Base-by-base conservation (phyloP, 1,284 basidiomycete genomes). In the Spongiforma sp. region DNA sequence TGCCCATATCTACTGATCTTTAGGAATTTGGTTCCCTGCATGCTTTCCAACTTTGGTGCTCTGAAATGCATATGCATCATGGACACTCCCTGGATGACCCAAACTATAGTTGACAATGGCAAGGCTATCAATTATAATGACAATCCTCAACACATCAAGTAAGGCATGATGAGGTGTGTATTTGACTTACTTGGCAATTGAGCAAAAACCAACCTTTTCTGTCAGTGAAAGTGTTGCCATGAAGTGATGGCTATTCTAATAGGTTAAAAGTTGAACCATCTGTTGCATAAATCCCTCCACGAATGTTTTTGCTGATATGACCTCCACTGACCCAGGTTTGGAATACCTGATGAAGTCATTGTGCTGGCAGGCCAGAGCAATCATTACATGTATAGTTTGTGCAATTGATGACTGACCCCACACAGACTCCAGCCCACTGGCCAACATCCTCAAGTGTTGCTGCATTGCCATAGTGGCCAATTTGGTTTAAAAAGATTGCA, bases 401-500 rank as follows among this genome's bases (percentile, higher is more conserved):
- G 10, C 66, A 65, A 10, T 68, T 68, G 2, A 66, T 21, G 1
- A 67, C 61, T 1, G 34, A 50, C 5, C 61, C 55, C 0, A 57
- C 5, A 19, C 50, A 59, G 8, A 63, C n/a, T 12, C 79, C 79
- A 33, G 76, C 72, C 36, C 61, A 64, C 3, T 72, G 67, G 2
- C 77, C 75, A n/a, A 83, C 62, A 60, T 79, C 75, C 11, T 54
- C 28, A 0, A 8, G 2, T 5, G 34, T 17, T 3, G 24, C 9
- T 2, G 26, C 15, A 21, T 62, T 62, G 5, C 59, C 17, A 10
- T 62, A 62, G 28, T 61, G 41, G 7, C 59, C 52, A 3, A 14
- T 17, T 0, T 8, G 4, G 15, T 62, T 55, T 2, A 61, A 19
- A 19, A 61, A 63, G n/a, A 61, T 50, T 9, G 28, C 32, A n/a